Evolutionary conservation across 352 stramenopile genomes (phyloP), one percentile per base, ranked within the genome.

Genomic region (Thalassiosira mediterranea): DNA sequence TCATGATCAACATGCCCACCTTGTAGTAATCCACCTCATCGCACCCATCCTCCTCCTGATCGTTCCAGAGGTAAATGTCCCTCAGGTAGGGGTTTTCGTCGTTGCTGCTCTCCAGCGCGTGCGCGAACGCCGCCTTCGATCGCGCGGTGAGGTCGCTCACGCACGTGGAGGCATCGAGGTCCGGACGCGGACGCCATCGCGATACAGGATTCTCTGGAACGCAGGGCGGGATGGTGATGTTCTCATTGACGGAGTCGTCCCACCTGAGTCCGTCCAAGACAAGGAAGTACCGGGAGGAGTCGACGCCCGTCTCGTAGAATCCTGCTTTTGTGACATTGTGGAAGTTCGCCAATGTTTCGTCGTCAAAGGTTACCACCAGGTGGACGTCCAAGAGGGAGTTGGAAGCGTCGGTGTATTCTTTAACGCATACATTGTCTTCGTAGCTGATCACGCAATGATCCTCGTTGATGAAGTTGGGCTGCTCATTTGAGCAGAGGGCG

Each of bases 401-500:
- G 8, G 32, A 19, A 2, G 17, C 44, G 26, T 56, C 44, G 5
- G 28, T 21, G n/a, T 51, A 51, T 21, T 51, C 42, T 21, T 63
- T 63, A 3, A 63, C 4, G 28, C 68, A 77, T 7, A 64, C 56
- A 40, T 64, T 63, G 11, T 46, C 29, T 28, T 72, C 60, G 19
- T 64, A 69, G 34, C 46, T 66, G 25, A 77, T 10, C 25, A 29
- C 42, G 48, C 68, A 77, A 29, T 46, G 4, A 28, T 77, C 68
- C 10, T 47, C 7, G 38, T 77, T 77, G 5, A 77, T 10, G 21
- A 29, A 69, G 28, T 68, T 77, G 10, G 49, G 57, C 32, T 68
- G 58, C 42, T 59, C 68, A 47, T 77, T 77, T 13, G 46, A 29
- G 49, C 68, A 77, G 21, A 77, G 54, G 15, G 68, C 60, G 53